A percentile compares a stretch with the other conserved stretches of the same genome.
Conservation (phyloP, 306 rosid species). For the Lathyrus oleraceus region DNA sequence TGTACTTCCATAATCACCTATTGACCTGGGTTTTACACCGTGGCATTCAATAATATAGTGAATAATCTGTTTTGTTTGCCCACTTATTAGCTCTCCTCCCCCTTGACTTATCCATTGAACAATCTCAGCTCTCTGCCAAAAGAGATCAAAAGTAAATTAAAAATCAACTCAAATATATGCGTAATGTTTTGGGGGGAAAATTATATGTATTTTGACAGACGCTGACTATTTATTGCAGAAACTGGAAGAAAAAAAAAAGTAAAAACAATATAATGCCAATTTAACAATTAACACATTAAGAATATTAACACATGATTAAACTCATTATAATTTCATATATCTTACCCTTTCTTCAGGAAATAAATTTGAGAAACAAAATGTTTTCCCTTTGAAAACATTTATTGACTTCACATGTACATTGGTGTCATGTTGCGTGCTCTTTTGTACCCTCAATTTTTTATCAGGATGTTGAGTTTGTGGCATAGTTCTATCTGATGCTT, state of each 20-base stretch:
- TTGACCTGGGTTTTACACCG: conserved; percentile 52
- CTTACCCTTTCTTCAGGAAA: conserved; percentile 85
- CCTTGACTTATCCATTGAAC: conserved; percentile 88
- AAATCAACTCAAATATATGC: conserved; percentile 8
- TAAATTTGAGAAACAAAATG: conserved; percentile 67
- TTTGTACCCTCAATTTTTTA: conserved; percentile 40
- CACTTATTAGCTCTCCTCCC: conserved; percentile 68
- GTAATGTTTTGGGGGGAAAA: neutral
- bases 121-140: conserved; percentile 74
- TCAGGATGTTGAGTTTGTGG: conserved; percentile 47
- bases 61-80: conserved; percentile 45
- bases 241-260: neutral
- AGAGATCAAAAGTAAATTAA: conserved; percentile 39
- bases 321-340: conserved; percentile 20
- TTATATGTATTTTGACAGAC: neutral
- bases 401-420: conserved; percentile 50
- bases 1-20: conserved; percentile 37
- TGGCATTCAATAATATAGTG: conserved; percentile 79
- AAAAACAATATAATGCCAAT: conserved; percentile 23
- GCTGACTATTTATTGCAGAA: conserved; percentile 23
- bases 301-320: conserved; percentile 6
- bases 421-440: conserved; percentile 45
- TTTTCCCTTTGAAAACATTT: conserved; percentile 61
- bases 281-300: conserved; percentile 5
- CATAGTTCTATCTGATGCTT: conserved; percentile 44